phyloP scores from a whole-genome alignment of 306 rosid genomes.

The Psophocarpus tetragonolobus region DNA sequence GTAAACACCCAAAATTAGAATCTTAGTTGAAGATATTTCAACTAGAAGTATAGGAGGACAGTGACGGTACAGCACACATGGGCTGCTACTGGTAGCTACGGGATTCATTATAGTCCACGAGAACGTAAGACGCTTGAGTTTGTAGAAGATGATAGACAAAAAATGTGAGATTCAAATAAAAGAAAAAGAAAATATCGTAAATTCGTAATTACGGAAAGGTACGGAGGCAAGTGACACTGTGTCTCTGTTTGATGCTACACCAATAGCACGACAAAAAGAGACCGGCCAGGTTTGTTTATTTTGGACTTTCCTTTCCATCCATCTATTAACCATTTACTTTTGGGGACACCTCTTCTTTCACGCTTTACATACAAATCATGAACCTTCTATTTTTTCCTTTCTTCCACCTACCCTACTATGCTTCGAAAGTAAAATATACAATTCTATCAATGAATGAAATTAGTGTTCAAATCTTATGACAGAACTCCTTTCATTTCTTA shows the following conservation, averaged over 20 bases:
- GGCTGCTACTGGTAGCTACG: not conserved
- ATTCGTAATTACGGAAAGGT: not conserved
- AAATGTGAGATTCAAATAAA: not conserved
- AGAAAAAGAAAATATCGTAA: not conserved
- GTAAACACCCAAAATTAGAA: too few relatives aligned
- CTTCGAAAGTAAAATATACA: too few relatives aligned
- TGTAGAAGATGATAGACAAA: not conserved
- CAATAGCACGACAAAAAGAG: not conserved
- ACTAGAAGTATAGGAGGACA: not conserved
- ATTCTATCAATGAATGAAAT: too few relatives aligned
- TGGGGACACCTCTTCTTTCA: not conserved
- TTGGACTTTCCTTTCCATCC: not conserved
- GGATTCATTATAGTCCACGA: not conserved
- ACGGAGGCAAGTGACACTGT: not conserved
- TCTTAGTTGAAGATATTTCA: not conserved
- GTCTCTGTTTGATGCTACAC: not conserved
- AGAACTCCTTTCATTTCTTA: not conserved
- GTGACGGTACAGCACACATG: not conserved
- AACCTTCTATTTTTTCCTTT: too few relatives aligned
- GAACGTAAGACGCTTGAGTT: not conserved
- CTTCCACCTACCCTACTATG: too few relatives aligned
- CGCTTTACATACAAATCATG: not conserved
- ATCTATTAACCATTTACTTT: not conserved
- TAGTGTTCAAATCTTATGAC: too few relatives aligned
- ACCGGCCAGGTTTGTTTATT: not conserved